These are phyloP conservation scores for Haplographium delicatum DNA, from an alignment of 495 filamentous ascomycete genomes.

Conservation along the genomic window DNA sequence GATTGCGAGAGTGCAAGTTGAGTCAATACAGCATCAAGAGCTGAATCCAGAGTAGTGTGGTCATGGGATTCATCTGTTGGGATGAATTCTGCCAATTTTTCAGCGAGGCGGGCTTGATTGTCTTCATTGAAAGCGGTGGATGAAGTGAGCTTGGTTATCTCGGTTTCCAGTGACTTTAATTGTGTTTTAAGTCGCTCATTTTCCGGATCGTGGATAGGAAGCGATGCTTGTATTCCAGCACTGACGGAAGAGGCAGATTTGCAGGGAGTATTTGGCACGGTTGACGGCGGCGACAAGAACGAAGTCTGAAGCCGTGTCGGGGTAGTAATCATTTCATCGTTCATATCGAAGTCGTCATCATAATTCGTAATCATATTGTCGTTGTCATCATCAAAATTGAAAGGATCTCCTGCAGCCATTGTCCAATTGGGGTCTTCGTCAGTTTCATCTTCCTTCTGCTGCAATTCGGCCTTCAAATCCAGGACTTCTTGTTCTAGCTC, in stretches of 20 bases:
- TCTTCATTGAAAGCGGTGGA: conserved; percentile 19
- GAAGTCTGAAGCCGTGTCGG: conserved; percentile 30
- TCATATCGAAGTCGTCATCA: conserved; percentile 25
- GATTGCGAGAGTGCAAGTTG: conserved; percentile 33
- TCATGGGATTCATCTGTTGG: conserved; percentile 15
- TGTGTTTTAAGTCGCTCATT: conserved; percentile 26
- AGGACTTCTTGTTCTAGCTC: conserved; percentile 21
- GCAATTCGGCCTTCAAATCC: conserved; percentile 20
- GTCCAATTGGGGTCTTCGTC: conserved; percentile 35
- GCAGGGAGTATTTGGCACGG: conserved; percentile 33
- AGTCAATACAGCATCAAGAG: conserved; percentile 32
- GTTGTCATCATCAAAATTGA: conserved; percentile 35
- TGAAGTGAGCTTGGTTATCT: conserved; percentile 18
- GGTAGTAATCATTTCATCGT: conserved; percentile 27
- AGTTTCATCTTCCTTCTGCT: conserved; percentile 16
- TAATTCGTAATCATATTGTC: conserved; percentile 25
- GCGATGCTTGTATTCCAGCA: conserved; percentile 30
- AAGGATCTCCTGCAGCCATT: conserved; percentile 37
- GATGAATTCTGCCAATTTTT: conserved; percentile 22
- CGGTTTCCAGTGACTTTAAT: conserved; percentile 13
- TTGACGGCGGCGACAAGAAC: conserved; percentile 44
- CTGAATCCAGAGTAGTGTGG: conserved; percentile 28
- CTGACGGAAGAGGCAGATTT: conserved; percentile 21
- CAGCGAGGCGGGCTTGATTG: conserved; percentile 18
- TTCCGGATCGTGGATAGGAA: conserved; percentile 36